Base-by-base conservation (phyloP, 2,329 filamentous ascomycete genomes). In the Clonostachys rosea region DNA sequence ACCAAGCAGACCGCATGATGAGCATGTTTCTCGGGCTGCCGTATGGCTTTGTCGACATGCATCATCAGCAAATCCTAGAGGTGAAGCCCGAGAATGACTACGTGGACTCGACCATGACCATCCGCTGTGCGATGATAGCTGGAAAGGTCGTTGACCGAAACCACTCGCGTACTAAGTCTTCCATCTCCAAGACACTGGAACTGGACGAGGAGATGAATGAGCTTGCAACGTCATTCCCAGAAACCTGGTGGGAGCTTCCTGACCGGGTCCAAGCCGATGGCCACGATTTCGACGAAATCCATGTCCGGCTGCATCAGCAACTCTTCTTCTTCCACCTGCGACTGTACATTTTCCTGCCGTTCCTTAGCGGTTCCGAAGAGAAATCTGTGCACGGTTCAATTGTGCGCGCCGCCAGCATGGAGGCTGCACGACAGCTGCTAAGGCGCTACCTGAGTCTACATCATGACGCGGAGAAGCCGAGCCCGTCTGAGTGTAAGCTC, bases 401-500 rank as follows among this genome's bases (percentile, higher is more conserved):
- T 54, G 67, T 60, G 24, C 24, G 24, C 24, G 24, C 9, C 24
- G 24, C 24, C 9, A 30, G 24, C 24, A 30, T 30, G 24, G 51
- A 50, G 12, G 39, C 49, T n/a, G 47, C 51, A 10, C 50, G 50
- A 13, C 41, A 52, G 18, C n/a, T 54, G 33, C 33, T 53, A 10
- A 46, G 24, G n/a, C 46, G 52, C 14, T 50, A 69, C 50, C 63
- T 68, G 20, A 49, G 61, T 1, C 57, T 72, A 4, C 63, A 66
- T 6, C 59, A 57, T 8, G 59, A 57, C 47, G 46, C 56, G 53
- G 40, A 49, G 10, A 56, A 53, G 0, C 44, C 45, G 30, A 65
- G 65, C 11, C 54, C 70, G 0, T 73, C 70, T 54, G 68, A 74
- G 48, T 73, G 71, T 59, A 71, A 71, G 48, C 67, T 68, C 10